Evolutionary conservation across 352 stramenopile species (phyloP).

Genomic region (Plasmopara viticola): DNA sequence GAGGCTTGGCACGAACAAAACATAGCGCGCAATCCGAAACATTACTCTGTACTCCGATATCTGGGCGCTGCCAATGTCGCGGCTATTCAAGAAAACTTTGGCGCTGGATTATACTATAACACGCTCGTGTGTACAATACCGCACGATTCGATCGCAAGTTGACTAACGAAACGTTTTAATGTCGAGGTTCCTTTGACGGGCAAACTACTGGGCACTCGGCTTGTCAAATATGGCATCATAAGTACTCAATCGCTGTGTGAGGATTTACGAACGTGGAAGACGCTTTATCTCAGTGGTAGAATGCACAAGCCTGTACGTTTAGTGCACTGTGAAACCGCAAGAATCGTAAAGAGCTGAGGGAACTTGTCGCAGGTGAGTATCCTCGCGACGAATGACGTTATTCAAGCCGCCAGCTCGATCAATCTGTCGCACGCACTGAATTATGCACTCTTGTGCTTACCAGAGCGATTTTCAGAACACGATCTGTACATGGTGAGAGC

Average conservation of each 20-base stretch:
- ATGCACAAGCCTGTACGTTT: conserved; percentile 82
- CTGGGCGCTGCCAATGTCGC: conserved; percentile 52
- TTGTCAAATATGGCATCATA: conserved; percentile 89
- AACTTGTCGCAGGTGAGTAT: conserved; percentile 45
- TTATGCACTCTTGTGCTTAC: conserved; percentile 65
- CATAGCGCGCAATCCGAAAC: conserved; percentile 56
- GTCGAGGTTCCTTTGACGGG: conserved; percentile 50
- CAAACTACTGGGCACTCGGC: conserved; percentile 46
- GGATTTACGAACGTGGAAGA: conserved; percentile 75
- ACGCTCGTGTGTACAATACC: conserved; percentile 39
- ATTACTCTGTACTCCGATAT: conserved; percentile 80
- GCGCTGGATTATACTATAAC: conserved; percentile 83
- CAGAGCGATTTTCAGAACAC: conserved; percentile 74
- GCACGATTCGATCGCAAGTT: no score
- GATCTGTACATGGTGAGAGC: conserved; percentile 74
- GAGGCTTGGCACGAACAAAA: conserved; percentile 78
- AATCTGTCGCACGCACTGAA: conserved; percentile 75
- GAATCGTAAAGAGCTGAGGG: conserved; percentile 4
- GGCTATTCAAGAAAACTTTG: conserved; percentile 69
- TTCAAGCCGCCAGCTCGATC: conserved; percentile 40
- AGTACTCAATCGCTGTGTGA: conserved; percentile 70
- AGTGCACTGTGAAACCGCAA: background rate
- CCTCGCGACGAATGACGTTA: conserved; percentile 35
- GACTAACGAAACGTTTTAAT: background rate
- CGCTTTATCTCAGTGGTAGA: conserved; percentile 79